phyloP scores from a whole-genome alignment of 495 filamentous ascomycete genomes.

The Hyaloscypha variabilis region DNA sequence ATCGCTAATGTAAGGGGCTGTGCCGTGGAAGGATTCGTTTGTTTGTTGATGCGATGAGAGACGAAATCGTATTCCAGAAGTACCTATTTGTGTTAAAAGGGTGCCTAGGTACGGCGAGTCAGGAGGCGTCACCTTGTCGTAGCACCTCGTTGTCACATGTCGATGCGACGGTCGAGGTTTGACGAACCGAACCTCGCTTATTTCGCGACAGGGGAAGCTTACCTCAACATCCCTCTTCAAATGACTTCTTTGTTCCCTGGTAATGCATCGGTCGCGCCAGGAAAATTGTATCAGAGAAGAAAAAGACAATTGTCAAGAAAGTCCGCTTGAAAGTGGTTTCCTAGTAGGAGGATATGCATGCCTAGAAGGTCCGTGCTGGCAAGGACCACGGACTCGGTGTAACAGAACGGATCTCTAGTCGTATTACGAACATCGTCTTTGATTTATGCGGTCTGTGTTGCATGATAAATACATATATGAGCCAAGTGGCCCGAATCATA shows the following conservation, averaged over 20 bases:
- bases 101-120: not conserved
- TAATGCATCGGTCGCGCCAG: too few species aligned
- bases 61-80: not conserved
- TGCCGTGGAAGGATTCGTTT: not conserved
- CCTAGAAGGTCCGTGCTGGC: too few species aligned
- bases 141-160: not conserved
- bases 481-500: too few species aligned
- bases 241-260: not conserved
- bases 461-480: too few species aligned
- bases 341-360: too few species aligned
- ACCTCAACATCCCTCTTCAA: not conserved
- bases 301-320: too few species aligned
- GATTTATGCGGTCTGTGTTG: too few species aligned
- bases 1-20: not conserved
- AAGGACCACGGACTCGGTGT: too few species aligned
- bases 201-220: not conserved
- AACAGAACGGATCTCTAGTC: too few species aligned
- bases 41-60: not conserved
- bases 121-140: not conserved
- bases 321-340: too few species aligned
- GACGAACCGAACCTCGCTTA: not conserved
- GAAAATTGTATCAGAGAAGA: too few species aligned
- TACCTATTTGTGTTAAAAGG: not conserved
- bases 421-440: too few species aligned
- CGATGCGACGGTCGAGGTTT: not conserved